phyloP scores from a whole-genome alignment of 306 rosid genomes.

The Comarum palustre region DNA sequence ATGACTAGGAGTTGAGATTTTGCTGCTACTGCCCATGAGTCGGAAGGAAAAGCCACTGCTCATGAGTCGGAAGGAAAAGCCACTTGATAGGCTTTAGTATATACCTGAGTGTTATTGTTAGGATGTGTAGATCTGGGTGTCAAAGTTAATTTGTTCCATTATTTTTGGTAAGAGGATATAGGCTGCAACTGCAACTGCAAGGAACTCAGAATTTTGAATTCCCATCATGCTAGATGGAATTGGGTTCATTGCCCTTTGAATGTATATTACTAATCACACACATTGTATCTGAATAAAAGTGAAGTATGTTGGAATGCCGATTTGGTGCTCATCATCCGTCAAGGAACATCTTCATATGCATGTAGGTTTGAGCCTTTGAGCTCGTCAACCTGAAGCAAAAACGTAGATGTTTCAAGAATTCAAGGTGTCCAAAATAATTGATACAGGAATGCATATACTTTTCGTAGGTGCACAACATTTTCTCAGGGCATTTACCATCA shows the following conservation, averaged over 20 bases:
- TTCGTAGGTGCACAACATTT: too few relatives aligned
- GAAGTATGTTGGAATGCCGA: neutral
- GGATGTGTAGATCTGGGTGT: neutral
- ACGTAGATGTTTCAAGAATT: too few relatives aligned
- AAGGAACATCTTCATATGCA: neutral
- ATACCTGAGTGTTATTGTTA: neutral
- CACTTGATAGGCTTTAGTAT: neutral
- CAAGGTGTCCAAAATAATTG: too few relatives aligned
- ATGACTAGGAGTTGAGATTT: neutral
- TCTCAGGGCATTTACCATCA: too few relatives aligned
- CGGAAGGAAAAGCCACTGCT: neutral
- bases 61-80: neutral
- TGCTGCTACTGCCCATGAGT: constrained; percentile 14
- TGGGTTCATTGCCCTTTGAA: neutral
- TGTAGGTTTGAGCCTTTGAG: neutral
- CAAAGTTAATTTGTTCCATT: neutral
- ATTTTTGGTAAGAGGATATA: neutral
- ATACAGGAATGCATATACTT: too few relatives aligned
- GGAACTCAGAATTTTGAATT: constrained; percentile 16
- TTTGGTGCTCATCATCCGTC: neutral
- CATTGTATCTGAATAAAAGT: constrained; percentile 6
- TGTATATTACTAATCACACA: constrained; percentile 5
- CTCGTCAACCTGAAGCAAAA: neutral
- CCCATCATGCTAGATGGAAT: neutral
- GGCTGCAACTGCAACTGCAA: neutral